Evolutionary conservation across 1,284 basidiomycete species (phyloP), one percentile per base, ranked within the genome.

Genomic region (Heterobasidion occidentale): DNA sequence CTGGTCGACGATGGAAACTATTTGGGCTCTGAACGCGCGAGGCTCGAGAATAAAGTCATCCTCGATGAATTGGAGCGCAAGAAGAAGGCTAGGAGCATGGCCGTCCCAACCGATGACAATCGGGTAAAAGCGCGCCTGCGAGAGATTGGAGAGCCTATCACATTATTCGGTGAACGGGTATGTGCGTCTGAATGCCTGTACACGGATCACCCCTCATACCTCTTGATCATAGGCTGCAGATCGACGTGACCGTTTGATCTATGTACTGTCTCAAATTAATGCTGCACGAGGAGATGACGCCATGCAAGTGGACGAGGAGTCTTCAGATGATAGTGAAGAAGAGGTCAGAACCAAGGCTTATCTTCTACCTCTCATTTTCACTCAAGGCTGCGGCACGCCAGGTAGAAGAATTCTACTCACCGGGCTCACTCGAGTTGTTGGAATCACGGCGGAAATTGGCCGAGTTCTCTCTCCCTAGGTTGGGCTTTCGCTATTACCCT

Each of bases 361-460:
- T 38, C 7, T 42, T 35, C 51, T 35, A 0, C 35, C 0, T 15
- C 33, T 36, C 54, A n/a, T 33, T 27, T 47, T 51, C 27, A 27
- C 27, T 27, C 27, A 27, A 27, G 27, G 27, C 27, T 27, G 27
- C 27, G 27, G 27, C 27, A 27, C 27, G 27, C 27, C 4, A 90
- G 78, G 84, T 91, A 67, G 95, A 97, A 68, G 97, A 99, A 68
- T 99, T 99, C 74, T 99, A 95, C 70, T 91, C 96, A 3, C 90
- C 92, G 58, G 96, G 96, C 3, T 83, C 92, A 1, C 74, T 93
- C 9, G 90, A 89, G 61, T 80, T 99, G 53, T 77, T 98, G 46
- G 81, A 90, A 64, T 86, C 94, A 51, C 80, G 97, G 59, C 79
- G 88, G 66, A 80, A 77, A 61, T 84, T 99, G 64, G 95, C 95